Evolutionary conservation across 1,284 basidiomycete genomes (phyloP).

Genomic region (Phellopilus nigrolimitatus): DNA sequence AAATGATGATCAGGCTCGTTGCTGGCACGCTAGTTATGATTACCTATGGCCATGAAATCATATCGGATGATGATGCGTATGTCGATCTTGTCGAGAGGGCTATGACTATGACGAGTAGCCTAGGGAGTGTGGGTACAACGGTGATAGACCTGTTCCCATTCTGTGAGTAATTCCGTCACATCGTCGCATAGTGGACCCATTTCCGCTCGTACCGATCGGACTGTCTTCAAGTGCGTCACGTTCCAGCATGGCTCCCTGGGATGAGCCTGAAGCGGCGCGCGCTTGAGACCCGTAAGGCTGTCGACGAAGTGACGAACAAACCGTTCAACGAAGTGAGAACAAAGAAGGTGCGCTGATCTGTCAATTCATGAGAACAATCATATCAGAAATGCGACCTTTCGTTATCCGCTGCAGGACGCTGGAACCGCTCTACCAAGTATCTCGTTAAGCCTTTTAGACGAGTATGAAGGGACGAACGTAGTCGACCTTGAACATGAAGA

Average conservation of each 20-base stretch:
- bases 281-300: background rate
- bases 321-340: constrained; percentile 6
- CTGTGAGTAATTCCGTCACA: constrained; percentile 1
- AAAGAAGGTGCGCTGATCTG: constrained; percentile 1
- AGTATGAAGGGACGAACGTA: constrained; percentile 2
- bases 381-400: background rate
- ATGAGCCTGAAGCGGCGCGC: constrained; percentile 10
- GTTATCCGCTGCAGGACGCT: background rate
- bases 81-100: background rate
- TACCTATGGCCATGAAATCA: constrained; percentile 7
- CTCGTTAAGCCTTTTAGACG: background rate
- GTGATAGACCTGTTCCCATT: constrained; percentile 9
- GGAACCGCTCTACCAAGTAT: background rate
- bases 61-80: background rate
- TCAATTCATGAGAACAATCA: background rate
- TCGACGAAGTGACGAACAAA: background rate
- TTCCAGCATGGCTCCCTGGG: constrained; percentile 15
- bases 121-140: constrained; percentile 3
- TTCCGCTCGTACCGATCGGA: constrained; percentile 2
- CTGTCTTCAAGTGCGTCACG: constrained; percentile 3
- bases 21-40: background rate
- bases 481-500: constrained; percentile 4
- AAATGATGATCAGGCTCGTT: background rate
- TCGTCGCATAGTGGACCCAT: background rate
- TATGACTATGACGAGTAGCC: background rate